Percentiles rank a stretch among this genome's conserved stretches.
Evolutionary conservation across 2,329 filamentous ascomycete species (phyloP).

Genomic region (Colletotrichum sp.): DNA sequence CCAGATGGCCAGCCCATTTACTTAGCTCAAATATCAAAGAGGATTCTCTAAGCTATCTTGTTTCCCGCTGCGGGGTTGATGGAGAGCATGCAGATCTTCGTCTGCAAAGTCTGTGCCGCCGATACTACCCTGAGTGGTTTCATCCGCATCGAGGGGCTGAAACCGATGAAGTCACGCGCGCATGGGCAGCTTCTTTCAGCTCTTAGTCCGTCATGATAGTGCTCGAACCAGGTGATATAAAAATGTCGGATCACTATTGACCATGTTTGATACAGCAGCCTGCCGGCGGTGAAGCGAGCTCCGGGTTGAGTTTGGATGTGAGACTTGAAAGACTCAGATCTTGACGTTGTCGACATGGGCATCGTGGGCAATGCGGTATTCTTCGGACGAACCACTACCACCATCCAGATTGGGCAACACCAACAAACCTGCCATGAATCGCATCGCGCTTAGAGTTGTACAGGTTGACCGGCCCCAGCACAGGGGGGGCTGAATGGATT

Average conservation of each 20-base stretch:
- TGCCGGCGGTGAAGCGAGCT: not conserved
- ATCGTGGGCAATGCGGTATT: not conserved
- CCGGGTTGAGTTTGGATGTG: not conserved
- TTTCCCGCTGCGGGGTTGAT: not conserved
- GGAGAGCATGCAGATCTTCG: not conserved
- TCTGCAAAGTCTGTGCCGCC: not conserved
- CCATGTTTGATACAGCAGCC: not conserved
- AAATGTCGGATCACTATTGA: not conserved
- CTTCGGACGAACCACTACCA: not conserved
- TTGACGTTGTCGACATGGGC: not conserved
- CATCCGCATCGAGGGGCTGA: conserved; percentile 7
- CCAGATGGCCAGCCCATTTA: conserved; percentile 13
- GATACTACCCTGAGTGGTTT: conserved; percentile 1
- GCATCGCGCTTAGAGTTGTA: not conserved
- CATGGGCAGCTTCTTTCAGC: not conserved
- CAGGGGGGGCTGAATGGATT: not conserved
- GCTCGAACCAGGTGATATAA: not conserved
- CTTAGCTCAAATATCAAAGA: conserved; percentile 13
- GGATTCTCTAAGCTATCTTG: not conserved
- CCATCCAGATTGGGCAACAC: not conserved
- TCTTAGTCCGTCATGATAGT: not conserved
- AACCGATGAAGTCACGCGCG: not conserved
- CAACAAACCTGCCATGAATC: not conserved
- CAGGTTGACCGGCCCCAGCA: not conserved
- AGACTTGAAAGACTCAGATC: not conserved